Percentiles rank a stretch among this genome's conserved stretches.
phyloP scores from a whole-genome alignment of 2,329 filamentous ascomycete genomes.

The Penicillium freii region DNA sequence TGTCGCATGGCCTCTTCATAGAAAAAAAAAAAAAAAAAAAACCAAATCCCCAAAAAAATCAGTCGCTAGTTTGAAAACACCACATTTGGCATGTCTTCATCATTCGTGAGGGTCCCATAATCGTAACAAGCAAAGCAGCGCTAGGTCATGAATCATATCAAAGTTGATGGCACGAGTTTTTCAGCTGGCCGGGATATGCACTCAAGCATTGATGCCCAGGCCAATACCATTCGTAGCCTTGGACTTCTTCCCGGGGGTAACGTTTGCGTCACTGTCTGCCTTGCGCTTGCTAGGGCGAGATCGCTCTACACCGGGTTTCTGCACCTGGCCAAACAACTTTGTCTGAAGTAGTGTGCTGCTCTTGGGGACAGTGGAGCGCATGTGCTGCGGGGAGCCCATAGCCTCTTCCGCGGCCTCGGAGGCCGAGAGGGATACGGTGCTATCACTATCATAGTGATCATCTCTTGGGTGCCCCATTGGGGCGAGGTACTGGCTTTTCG shows the following conservation, averaged over 20 bases:
- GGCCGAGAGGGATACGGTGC: conserved; percentile 73
- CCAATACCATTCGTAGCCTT: conserved; percentile 52
- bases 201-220: conserved; percentile 53
- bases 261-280: conserved; percentile 37
- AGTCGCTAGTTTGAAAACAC: conserved; percentile 12
- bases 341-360: conserved; percentile 55
- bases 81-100: conserved; percentile 19
- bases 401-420: conserved; percentile 55
- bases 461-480: conserved; percentile 55
- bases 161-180: conserved; percentile 1
- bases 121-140: conserved; percentile 22
- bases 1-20: conserved; percentile 4
- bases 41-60: neutral
- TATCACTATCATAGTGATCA: conserved; percentile 67
- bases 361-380: conserved; percentile 38
- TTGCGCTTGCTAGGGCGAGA: conserved; percentile 39
- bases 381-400: conserved; percentile 8
- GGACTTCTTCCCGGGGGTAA: conserved; percentile 49
- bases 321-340: conserved; percentile 62
- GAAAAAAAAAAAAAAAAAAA: neutral
- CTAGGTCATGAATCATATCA: conserved; percentile 30
- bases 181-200: conserved; percentile 15
- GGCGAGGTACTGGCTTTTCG: conserved; percentile 58
- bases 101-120: conserved; percentile 18
- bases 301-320: conserved; percentile 52